Base-by-base conservation (phyloP, 441 rosid species). In the Biscutella laevigata region DNA sequence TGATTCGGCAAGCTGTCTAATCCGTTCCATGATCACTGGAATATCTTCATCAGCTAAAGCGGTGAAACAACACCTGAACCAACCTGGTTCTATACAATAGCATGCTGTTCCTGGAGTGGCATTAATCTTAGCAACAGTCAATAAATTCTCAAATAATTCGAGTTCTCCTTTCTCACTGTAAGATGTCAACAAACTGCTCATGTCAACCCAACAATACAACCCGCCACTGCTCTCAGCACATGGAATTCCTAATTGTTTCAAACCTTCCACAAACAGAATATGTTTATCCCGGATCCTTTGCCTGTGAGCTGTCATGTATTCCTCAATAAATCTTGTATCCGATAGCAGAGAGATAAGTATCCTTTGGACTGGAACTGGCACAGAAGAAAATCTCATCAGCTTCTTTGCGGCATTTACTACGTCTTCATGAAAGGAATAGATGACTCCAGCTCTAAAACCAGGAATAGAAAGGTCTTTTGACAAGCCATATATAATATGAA, bases 1-100 rank as follows among this genome's bases (percentile, higher is more conserved):
- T 28, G 74, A 59, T 71, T 79, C 83, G 33, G 64, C 62, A 59
- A 79, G 77, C 62, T 57, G 74, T 11, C 41, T 59, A 20, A 83
- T 83, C 62, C 92, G 66, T 24, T 75, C 82, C 35, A 87, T 59
- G 8, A 81, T 78, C 24, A 75, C 29, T 47, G 82, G 82, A 71
- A 87, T 68, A 68, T 85, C 88, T 60, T 77, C 85, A 57, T 59
- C 61, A 4, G 76, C 63, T 61, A 87, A 70, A 38, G 81, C 63
- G 3, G 95, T 69, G 64, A 84, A 84, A 75, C 95, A 83, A 58
- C 88, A 87, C 16, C 96, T 67, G 60, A 87, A 91, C 96, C 98
- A 91, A 53, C 98, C 98, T 0, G 87, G 90, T 70, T 90, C 94
- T 57, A 79, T 84, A 74, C 92, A 83, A 68, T 84, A 92, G 59